These are phyloP conservation scores for Globisporangium apiculatum DNA, from an alignment of 352 stramenopile species.

Conservation along the genomic window DNA sequence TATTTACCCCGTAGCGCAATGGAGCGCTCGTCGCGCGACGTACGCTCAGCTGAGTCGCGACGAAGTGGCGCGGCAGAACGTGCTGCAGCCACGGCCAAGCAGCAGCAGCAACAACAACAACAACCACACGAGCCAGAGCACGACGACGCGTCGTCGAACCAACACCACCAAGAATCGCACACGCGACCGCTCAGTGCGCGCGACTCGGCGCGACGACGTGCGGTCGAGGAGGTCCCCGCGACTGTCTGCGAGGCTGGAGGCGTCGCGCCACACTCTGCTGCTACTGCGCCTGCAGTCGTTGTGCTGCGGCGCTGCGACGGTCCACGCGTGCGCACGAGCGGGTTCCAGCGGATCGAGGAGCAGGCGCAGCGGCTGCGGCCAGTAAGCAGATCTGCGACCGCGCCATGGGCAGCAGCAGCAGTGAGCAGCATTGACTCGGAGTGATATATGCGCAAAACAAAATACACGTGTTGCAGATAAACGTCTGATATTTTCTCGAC, in stretches of 20 bases:
- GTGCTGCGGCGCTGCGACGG: constrained; percentile 67
- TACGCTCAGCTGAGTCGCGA: no score
- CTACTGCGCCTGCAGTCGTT: constrained; percentile 11
- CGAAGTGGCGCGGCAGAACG: no score
- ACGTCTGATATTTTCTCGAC: neutral
- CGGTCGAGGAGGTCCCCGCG: neutral
- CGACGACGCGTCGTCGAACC: constrained; percentile 1
- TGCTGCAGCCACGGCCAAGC: neutral
- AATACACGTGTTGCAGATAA: neutral
- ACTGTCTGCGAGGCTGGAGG: neutral
- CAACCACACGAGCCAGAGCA: neutral
- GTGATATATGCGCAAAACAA: no score
- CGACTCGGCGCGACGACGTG: neutral
- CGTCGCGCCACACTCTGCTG: neutral
- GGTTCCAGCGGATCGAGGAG: constrained; percentile 80
- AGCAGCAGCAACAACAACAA: neutral
- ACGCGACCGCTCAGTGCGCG: neutral
- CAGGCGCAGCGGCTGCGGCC: constrained; percentile 24
- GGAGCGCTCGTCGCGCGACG: no score
- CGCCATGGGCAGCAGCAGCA: constrained; percentile 10
- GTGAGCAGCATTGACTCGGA: constrained; percentile 1
- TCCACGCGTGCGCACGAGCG: constrained; percentile 53
- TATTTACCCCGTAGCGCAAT: no score
- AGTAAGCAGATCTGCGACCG: constrained; percentile 15
- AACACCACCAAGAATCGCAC: neutral